phyloP scores from a whole-genome alignment of 148 eudicot genomes.

The Silene latifolia region DNA sequence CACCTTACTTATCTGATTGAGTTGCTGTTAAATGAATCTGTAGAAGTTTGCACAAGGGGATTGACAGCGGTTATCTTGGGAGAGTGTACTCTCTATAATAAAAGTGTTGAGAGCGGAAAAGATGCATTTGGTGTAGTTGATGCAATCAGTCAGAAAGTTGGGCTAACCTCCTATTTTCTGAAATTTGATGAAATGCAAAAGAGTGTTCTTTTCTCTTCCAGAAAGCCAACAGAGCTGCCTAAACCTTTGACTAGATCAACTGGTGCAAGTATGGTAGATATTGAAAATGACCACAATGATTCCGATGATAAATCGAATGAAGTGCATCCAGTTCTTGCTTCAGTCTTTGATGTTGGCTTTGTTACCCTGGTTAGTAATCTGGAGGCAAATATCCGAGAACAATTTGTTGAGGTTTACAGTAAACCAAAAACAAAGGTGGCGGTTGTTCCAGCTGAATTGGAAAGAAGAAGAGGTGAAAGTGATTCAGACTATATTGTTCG shows the following conservation, averaged over 20 bases:
- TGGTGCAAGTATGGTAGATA: constrained; percentile 78
- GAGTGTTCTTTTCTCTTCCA: constrained; percentile 57
- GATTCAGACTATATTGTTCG: constrained; percentile 72
- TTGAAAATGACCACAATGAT: constrained; percentile 62
- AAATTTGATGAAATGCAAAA: constrained; percentile 87
- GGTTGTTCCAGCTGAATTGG: constrained; percentile 84
- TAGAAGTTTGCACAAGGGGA: constrained; percentile 61
- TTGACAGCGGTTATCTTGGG: constrained; percentile 82
- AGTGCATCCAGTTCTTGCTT: constrained; percentile 68
- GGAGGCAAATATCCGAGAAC: constrained; percentile 74
- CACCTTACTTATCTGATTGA: constrained; percentile 83
- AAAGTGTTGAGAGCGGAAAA: constrained; percentile 49
- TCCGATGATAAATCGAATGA: constrained; percentile 41
- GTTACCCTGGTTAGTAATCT: constrained; percentile 49
- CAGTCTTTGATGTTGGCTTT: constrained; percentile 67
- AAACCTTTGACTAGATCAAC: constrained; percentile 71
- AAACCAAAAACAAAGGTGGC: constrained; percentile 84
- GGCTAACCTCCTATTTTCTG: constrained; percentile 70
- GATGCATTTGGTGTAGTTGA: constrained; percentile 75
- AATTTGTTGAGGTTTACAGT: constrained; percentile 70
- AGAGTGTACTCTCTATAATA: constrained; percentile 70
- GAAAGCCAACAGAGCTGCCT: constrained; percentile 45
- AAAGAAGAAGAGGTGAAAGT: constrained; percentile 65
- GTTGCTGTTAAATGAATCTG: constrained; percentile 57
- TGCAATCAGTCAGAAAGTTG: constrained; percentile 78